Evolutionary conservation across 2,329 filamentous ascomycete species (phyloP).

Genomic region (Beauveria asiatica): DNA sequence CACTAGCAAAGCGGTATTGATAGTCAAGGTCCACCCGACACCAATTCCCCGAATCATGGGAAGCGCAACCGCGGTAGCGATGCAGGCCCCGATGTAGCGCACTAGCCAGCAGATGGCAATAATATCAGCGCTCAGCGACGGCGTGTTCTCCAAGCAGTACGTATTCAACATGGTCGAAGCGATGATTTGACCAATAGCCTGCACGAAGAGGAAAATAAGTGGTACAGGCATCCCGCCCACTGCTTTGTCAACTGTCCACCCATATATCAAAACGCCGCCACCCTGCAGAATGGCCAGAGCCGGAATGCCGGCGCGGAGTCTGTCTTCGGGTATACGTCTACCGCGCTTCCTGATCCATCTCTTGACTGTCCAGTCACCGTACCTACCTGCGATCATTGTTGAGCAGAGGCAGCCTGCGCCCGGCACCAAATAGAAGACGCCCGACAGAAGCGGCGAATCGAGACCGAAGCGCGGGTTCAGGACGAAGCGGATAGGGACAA

Average conservation of each 20-base stretch:
- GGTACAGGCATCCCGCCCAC: conserved; percentile 50
- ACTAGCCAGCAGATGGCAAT: conserved; percentile 74
- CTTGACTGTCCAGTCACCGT: conserved; percentile 58
- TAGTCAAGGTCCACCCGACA: conserved; percentile 73
- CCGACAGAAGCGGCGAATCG: conserved; percentile 55
- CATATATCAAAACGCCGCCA: conserved; percentile 55
- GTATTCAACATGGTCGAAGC: conserved; percentile 70
- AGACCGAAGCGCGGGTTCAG: conserved; percentile 67
- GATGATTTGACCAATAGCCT: conserved; percentile 66
- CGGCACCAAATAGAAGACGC: conserved; percentile 67
- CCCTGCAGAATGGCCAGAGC: conserved; percentile 53
- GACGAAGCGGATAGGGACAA: conserved; percentile 62
- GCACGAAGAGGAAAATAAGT: conserved; percentile 64
- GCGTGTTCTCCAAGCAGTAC: conserved; percentile 79
- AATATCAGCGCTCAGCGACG: conserved; percentile 57
- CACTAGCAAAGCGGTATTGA: conserved; percentile 35
- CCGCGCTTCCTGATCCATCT: conserved; percentile 55
- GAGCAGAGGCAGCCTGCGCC: conserved; percentile 62
- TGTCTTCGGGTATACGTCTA: conserved; percentile 57
- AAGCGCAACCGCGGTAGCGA: conserved; percentile 61
- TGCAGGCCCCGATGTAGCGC: conserved; percentile 65
- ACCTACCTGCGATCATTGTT: conserved; percentile 63
- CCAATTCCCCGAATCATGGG: conserved; percentile 68
- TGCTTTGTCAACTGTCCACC: conserved; percentile 40
- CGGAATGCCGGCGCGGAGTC: conserved; percentile 49